Base-by-base conservation (phyloP, 1,284 basidiomycete genomes). In the Cystobasidium pallidum region DNA sequence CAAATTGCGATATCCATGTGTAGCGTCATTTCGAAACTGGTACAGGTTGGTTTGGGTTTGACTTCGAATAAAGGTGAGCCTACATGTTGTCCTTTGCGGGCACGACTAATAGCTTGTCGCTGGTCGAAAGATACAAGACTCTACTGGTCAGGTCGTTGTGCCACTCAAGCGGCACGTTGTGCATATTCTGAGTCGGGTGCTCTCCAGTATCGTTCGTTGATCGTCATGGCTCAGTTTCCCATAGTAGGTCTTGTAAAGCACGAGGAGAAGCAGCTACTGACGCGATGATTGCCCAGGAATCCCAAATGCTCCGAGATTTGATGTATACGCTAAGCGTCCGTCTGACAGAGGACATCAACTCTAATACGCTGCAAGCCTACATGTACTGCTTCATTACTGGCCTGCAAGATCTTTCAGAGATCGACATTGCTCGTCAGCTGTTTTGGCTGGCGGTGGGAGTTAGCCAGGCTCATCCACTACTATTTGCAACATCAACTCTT, bases 281-380 rank as follows among this genome's bases (percentile, higher is more conserved):
- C 3, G n/a, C 30, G 39, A 36, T 61, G 7, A 51, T 24, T 49
- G 3, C 34, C 7, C 34, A 52, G 45, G 62, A 15, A 2, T n/a
- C 10, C 1, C 26, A 49, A 34, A 41, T 24, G 2, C 17, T 64
- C 3, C 49, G 34, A 34, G 21, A 47, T 8, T 26, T 71, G 2
- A 32, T 63, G 28, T 21, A 43, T 13, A 43, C 45, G 17, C 7
- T 71, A 1, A 3, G 34, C n/a, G 17, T 11, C 51, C 55, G 39
- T 52, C 51, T 66, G 6, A 21, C 34, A 32, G 52, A 54, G 11
- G 51, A 66, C 24, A 66, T 66, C 32, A 66, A 66, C 19, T 66
- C 64, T 1, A 66, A 54, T 36, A 55, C 64, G 3, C 59, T 71
- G 6, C 68, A 71, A 55, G 58, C 59, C n/a, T 64, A 59, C 52